Base-by-base conservation (phyloP, 2,329 filamentous ascomycete genomes). In the Venturia carpophila region DNA sequence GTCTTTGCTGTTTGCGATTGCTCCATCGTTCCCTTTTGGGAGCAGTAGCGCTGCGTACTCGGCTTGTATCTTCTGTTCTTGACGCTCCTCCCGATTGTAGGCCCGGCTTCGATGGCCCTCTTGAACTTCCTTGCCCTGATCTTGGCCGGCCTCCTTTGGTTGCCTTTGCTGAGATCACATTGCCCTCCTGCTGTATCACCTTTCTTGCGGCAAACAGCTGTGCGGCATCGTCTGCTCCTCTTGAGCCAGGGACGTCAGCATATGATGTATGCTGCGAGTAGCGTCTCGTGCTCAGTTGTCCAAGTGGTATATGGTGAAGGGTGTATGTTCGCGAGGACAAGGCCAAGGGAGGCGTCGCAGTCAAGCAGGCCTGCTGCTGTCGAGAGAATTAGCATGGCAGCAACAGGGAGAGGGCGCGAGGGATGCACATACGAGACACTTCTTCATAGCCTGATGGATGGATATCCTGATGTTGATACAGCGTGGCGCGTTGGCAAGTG, bases 341-440 rank as follows among this genome's bases (percentile, higher is more conserved):
- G 52, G 17, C 9, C 52, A 58, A 37, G 17, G 24, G 19, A 13
- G 52, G 30, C 30, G 52, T 58, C 15, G 52, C 52, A n/a, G 37
- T 58, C 30, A 58, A 58, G 52, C 52, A 58, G 52, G 27, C 52
- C 52, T 58, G 52, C 52, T 58, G 52, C 52, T 58, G 19, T 34
- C 2, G 19, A 37, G 27, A 10, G 15, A 9, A 11, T 58, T 37
- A 58, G 52, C 52, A 37, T 7, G 47, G 47, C 13, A 21, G 47
- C 47, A 19, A 34, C 11, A 11, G 15, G 19, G 19, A 19, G 5
- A 58, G 5, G 2, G 19, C 9, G 19, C 11, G 30, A 34, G 27
- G 27, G 10, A 19, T n/a, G 30, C 5, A 37, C 52, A 9, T 37
- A 58, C 52, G 30, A 58, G n/a, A n/a, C 17, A 58, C 52, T 13